Base-by-base conservation (phyloP, 2,329 filamentous ascomycete species). In the Penicillium expansum region DNA sequence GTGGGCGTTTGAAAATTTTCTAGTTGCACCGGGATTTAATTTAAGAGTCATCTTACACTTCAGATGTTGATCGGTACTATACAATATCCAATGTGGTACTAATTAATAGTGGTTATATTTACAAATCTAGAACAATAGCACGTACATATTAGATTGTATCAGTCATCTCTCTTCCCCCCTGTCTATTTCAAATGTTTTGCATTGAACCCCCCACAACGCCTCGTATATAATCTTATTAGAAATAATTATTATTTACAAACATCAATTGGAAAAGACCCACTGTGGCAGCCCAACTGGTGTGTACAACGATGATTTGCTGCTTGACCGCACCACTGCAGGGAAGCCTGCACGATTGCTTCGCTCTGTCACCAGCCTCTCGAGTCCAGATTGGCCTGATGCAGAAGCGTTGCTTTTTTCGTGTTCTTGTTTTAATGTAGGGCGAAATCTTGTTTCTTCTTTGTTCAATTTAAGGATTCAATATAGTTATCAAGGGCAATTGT, bases 301-400 rank as follows among this genome's bases (percentile, higher is more conserved):
- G 64, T 66, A 65, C 61, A 64, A 66, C 51, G 55, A 62, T 65
- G 62, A 66, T 66, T 66, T 65, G 64, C 57, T 58, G 30, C 24
- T 59, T 22, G 45, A 49, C 30, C 43, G 56, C 60, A 43, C 55
- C 44, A 59, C 56, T 59, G 61, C 59, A 59, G 57, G 55, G 52
- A 62, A 62, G 37, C 51, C 57, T 64, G 64, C 55, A 60, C 37
- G 47, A 52, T 49, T 45, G 45, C 55, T 63, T 58, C 52, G 41
- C 38, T 59, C 56, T 58, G 55, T 58, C 60, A 62, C 52, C 50
- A 45, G 27, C 45, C 22, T 24, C 51, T 57, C 55, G 59, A 59
- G 58, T 57, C 50, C 55, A 61, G 59, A 62, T 62, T 63, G 63
- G 55, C n/a, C 52, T 22, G 22, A 43, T 42, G 22, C 38, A 4